These are phyloP conservation scores for Hanseniaspora sp. DNA, from an alignment of 1,139 yeast genomes.

Conservation along the genomic window DNA sequence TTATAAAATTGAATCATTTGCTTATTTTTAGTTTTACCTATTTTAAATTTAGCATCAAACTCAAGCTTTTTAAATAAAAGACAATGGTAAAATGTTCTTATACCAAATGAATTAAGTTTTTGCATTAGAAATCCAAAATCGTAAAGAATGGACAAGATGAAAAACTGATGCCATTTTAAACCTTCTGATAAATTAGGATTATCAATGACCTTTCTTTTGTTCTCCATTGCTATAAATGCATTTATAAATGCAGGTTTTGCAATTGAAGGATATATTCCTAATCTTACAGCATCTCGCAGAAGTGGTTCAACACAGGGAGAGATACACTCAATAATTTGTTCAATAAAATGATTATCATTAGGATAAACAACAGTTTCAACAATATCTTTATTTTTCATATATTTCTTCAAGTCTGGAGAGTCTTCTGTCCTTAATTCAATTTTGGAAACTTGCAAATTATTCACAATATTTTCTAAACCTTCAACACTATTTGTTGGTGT, in stretches of 20 bases:
- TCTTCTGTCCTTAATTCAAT: constrained; percentile 81
- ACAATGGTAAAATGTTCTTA: constrained; percentile 60
- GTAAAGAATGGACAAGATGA: constrained; percentile 49
- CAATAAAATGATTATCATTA: constrained; percentile 40
- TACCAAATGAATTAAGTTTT: constrained; percentile 69
- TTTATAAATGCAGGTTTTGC: constrained; percentile 58
- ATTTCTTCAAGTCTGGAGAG: constrained; percentile 66
- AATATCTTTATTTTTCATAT: constrained; percentile 61
- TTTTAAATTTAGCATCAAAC: constrained; percentile 45
- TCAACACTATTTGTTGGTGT: constrained; percentile 86
- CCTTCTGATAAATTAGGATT: constrained; percentile 53
- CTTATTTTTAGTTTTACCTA: constrained; percentile 42
- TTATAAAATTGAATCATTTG: constrained; percentile 50
- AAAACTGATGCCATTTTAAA: constrained; percentile 58
- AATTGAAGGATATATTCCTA: constrained; percentile 38
- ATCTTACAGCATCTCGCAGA: constrained; percentile 50
- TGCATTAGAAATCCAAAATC: constrained; percentile 65
- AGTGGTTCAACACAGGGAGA: constrained; percentile 55
- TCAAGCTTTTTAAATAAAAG: constrained; percentile 49
- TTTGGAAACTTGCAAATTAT: constrained; percentile 55
- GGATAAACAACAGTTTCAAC: constrained; percentile 45
- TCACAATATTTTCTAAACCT: constrained; percentile 75
- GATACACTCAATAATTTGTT: constrained; percentile 41
- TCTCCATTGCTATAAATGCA: constrained; percentile 61
- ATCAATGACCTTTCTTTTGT: constrained; percentile 45